phyloP scores from a whole-genome alignment of 495 filamentous ascomycete genomes.

The Bryoglossum gracile region DNA sequence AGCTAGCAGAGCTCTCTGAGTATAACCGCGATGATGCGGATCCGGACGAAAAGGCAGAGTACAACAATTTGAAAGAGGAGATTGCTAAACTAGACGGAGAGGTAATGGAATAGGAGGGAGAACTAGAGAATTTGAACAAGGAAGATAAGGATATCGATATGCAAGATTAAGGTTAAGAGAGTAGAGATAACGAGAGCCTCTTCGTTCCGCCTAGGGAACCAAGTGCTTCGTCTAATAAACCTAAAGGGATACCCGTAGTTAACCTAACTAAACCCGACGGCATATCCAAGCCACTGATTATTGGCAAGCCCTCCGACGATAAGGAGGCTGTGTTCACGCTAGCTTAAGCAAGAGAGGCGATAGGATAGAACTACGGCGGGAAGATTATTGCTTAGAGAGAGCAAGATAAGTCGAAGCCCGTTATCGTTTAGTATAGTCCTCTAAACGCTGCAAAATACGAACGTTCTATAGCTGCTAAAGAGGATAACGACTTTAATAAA shows the following conservation, averaged over 20 bases:
- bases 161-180: background rate
- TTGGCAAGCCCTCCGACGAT: background rate
- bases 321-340: background rate
- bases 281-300: background rate
- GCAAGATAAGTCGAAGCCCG: background rate
- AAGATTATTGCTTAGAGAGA: conserved; percentile 1
- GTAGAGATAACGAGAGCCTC: background rate
- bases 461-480: background rate
- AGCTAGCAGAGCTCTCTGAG: background rate
- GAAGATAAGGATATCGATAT: background rate
- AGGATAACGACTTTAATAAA: background rate
- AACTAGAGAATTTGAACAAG: background rate
- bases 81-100: background rate
- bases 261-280: background rate
- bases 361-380: background rate
- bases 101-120: background rate
- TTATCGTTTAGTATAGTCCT: conserved; percentile 2
- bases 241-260: background rate
- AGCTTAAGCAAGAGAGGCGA: background rate
- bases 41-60: background rate
- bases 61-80: background rate
- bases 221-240: background rate
- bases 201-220: background rate
- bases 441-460: conserved; percentile 2
- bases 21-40: background rate